These are phyloP conservation scores for Penicillium taxi DNA, from an alignment of 495 filamentous ascomycete species.

Conservation along the genomic window DNA sequence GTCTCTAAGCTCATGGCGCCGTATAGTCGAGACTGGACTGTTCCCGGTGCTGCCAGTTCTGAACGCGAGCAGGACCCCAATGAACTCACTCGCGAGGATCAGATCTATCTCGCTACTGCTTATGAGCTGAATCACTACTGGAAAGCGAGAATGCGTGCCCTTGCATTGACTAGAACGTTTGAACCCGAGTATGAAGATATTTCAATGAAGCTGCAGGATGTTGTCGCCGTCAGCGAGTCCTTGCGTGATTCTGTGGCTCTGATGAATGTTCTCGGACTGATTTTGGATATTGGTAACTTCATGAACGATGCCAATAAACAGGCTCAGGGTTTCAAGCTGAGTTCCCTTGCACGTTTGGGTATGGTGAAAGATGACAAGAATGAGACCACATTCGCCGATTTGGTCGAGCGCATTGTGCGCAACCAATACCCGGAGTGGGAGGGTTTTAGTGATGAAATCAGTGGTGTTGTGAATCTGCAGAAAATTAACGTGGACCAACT, in stretches of 20 bases:
- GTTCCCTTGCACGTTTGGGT: slow-evolving; percentile 83
- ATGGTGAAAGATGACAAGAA: slow-evolving; percentile 99
- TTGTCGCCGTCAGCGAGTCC: slow-evolving; percentile 80
- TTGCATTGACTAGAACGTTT: slow-evolving; percentile 74
- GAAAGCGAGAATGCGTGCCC: slow-evolving; percentile 92
- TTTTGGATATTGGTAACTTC: slow-evolving; percentile 96
- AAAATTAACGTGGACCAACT: slow-evolving; percentile 95
- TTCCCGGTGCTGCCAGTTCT: slow-evolving; percentile 69
- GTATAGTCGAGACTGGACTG: slow-evolving; percentile 95
- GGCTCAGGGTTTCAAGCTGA: slow-evolving; percentile 94
- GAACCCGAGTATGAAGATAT: slow-evolving; percentile 90
- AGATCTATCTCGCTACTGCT: slow-evolving; percentile 87
- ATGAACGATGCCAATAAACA: slow-evolving; percentile 99
- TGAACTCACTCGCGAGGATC: slow-evolving; percentile 89
- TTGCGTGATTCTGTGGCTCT: slow-evolving; percentile 82
- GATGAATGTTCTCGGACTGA: slow-evolving; percentile 92
- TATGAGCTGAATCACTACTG: slow-evolving; percentile 97
- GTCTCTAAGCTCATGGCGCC: slow-evolving; percentile 84
- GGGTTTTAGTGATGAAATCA: slow-evolving; percentile 75
- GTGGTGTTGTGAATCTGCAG: slow-evolving; percentile 70
- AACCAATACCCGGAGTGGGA: slow-evolving; percentile 97
- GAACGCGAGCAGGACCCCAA: slow-evolving; percentile 78
- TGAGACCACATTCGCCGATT: slow-evolving; percentile 87
- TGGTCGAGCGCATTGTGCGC: slow-evolving; percentile 95
- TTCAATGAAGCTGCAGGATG: slow-evolving; percentile 66